These are phyloP conservation scores for Stropharia rugosoannulata DNA, from an alignment of 768 basidiomycete genomes.

Conservation along the genomic window DNA sequence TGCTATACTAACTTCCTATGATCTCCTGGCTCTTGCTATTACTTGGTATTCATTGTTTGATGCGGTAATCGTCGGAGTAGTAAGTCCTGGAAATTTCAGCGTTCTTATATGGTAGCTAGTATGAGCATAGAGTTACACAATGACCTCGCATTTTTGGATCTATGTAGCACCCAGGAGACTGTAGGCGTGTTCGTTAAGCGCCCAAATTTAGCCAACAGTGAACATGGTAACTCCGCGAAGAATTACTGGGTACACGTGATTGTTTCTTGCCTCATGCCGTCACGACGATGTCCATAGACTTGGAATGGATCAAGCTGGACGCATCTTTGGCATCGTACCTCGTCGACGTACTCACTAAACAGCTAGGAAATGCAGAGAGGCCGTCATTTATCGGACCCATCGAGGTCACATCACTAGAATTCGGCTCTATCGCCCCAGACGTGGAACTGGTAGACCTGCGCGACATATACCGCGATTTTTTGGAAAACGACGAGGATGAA, in stretches of 20 bases:
- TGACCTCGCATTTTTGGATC: too few relatives aligned
- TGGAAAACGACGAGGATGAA: conserved; percentile 77
- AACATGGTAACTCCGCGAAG: too few relatives aligned
- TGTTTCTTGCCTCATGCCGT: conserved; percentile 13
- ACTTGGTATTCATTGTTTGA: too few relatives aligned
- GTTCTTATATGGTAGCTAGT: too few relatives aligned
- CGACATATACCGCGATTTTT: conserved; percentile 93
- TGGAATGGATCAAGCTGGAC: conserved; percentile 90
- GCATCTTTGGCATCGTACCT: conserved; percentile 65
- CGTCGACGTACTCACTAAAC: conserved; percentile 74
- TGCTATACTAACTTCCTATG: too few relatives aligned
- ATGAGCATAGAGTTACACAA: too few relatives aligned
- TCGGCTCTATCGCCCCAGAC: conserved; percentile 81
- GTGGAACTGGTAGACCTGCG: conserved; percentile 89
- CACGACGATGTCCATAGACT: conserved; percentile 83
- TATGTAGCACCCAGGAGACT: too few relatives aligned
- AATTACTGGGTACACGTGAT: conserved; percentile 7
- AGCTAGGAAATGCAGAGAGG: conserved; percentile 66
- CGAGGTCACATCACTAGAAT: conserved; percentile 81
- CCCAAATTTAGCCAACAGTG: background rate
- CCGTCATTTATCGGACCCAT: conserved; percentile 96
- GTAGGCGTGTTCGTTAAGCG: background rate
- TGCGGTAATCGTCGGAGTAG: too few relatives aligned
- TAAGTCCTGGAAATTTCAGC: too few relatives aligned
- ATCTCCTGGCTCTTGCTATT: too few relatives aligned